Percentiles rank a stretch among this genome's conserved stretches.
phyloP scores from a whole-genome alignment of 2,329 filamentous ascomycete genomes.

The Dactylonectria macrodidyma region DNA sequence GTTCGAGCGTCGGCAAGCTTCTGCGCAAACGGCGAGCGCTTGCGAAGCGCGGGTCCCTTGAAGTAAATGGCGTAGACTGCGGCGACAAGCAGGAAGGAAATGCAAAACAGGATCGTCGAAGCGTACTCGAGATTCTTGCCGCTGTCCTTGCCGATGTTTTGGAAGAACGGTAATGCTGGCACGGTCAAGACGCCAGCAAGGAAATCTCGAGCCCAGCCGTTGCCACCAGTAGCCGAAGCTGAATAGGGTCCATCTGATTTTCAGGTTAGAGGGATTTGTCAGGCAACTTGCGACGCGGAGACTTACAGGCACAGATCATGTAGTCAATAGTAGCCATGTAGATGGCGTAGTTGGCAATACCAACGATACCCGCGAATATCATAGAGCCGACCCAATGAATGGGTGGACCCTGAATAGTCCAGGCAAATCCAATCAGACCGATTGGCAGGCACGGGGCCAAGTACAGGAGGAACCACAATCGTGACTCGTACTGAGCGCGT shows the following conservation, averaged over 20 bases:
- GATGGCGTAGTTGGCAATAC: conserved; percentile 81
- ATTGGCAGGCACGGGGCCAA: conserved; percentile 73
- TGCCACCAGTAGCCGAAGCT: conserved; percentile 82
- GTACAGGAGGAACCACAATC: conserved; percentile 76
- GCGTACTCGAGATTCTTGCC: conserved; percentile 71
- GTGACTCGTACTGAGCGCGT: conserved; percentile 77
- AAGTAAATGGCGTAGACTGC: conserved; percentile 79
- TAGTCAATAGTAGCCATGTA: conserved; percentile 86
- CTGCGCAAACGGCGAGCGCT: conserved; percentile 76
- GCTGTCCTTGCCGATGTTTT: conserved; percentile 65
- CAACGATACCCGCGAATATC: conserved; percentile 76
- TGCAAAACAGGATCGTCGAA: conserved; percentile 74
- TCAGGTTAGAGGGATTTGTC: not conserved
- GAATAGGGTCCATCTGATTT: conserved; percentile 71
- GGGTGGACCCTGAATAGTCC: conserved; percentile 74
- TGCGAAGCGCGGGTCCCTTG: conserved; percentile 72
- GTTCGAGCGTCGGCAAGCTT: conserved; percentile 64
- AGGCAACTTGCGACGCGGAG: rapidly evolving
- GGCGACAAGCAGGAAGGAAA: conserved; percentile 72
- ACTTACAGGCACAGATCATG: conserved; percentile 62
- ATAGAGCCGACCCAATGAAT: conserved; percentile 79
- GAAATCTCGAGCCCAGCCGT: conserved; percentile 82
- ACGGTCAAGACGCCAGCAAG: conserved; percentile 80
- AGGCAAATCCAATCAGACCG: conserved; percentile 79
- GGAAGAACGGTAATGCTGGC: conserved; percentile 76